Base-by-base conservation (phyloP, 139 green algal genomes). In the Volvox reticuliferus region DNA sequence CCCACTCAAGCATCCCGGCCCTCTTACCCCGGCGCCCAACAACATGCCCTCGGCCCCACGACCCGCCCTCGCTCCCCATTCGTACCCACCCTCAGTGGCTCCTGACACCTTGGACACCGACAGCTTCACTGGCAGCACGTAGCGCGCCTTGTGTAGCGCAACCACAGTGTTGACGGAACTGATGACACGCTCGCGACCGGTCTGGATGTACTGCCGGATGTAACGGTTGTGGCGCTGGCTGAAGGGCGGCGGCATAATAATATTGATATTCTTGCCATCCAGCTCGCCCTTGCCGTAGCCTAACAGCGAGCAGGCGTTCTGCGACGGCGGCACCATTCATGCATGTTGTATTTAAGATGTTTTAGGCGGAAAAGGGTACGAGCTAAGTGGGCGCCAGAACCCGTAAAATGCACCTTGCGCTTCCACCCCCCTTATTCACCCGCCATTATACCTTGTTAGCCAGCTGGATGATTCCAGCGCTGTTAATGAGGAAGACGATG, bases 401-500 rank as follows among this genome's bases (percentile, higher is more conserved):
- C 24, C 67, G 6, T 75, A 75, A 75, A 75, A 26, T 75, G 9
- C 67, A 75, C 9, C 67, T 75, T 28, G 12, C 67, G 44, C 33
- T 32, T 62, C 77, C 77, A 21, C 77, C 77, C 37, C 36, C 17
- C 37, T 5, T 35, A 22, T 24, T 30, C 75, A 33, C 32, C 32
- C 75, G 1, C 75, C 32, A 13, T 24, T 30, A 17, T 2, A 86
- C 79, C 79, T 86, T 86, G 50, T 86, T 86, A 30, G 73, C 75
- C 92, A 94, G 90, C 69, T 94, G 91, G 16, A 95, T 94, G 69
- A 85, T 93, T 33, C 93, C 93, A 0, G 33, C 36, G 12, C 91
- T 84, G 88, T 95, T 94, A 44, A 95, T 94, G 33, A 95, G 79
- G 65, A 92, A 89, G 3, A 95, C 82, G 0, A 88, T 91, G 26